Percentiles rank a stretch among this genome's conserved stretches.
Conservation (phyloP, 2,329 filamentous ascomycete species). For the Sphaerostilbella broomeana region DNA sequence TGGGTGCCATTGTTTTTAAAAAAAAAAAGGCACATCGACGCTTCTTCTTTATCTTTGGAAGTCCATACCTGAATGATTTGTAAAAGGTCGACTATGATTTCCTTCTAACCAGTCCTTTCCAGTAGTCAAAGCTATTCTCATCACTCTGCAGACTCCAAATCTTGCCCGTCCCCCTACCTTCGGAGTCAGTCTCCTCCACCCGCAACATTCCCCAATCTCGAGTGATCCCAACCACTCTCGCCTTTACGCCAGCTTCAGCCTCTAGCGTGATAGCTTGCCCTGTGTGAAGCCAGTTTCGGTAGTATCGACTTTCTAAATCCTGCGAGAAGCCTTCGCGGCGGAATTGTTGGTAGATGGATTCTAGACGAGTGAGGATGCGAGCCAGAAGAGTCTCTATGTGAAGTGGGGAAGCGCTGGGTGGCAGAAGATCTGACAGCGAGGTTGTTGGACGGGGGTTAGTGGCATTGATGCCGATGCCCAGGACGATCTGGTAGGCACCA, state of each 20-base stretch:
- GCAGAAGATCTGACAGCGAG: constrained; percentile 68
- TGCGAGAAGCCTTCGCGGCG: constrained; percentile 66
- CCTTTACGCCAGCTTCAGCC: constrained; percentile 66
- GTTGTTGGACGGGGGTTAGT: constrained; percentile 81
- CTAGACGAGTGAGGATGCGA: constrained; percentile 69
- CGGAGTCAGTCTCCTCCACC: constrained; percentile 72
- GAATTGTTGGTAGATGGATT: constrained; percentile 71
- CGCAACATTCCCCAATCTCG: constrained; percentile 82
- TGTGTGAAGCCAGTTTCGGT: constrained; percentile 78
- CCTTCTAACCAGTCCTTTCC: constrained; percentile 75
- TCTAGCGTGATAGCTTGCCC: constrained; percentile 69
- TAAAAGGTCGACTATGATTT: constrained; percentile 67
- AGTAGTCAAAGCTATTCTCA: constrained; percentile 98
- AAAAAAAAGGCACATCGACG: too few relatives aligned
- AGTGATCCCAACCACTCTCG: constrained; percentile 79
- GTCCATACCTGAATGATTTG: too few relatives aligned
- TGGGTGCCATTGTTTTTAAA: too few relatives aligned
- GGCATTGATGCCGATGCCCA: constrained; percentile 82
- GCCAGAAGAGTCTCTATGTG: constrained; percentile 76
- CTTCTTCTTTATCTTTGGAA: constrained; percentile 1
- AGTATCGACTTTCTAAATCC: constrained; percentile 70
- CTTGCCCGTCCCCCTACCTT: constrained; percentile 68
- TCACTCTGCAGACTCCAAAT: constrained; percentile 86
- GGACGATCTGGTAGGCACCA: constrained; percentile 73
- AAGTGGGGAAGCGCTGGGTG: constrained; percentile 47